These are phyloP conservation scores for Chaetomiaceae sp. DNA, from an alignment of 2,329 filamentous ascomycete species.

Conservation along the genomic window DNA sequence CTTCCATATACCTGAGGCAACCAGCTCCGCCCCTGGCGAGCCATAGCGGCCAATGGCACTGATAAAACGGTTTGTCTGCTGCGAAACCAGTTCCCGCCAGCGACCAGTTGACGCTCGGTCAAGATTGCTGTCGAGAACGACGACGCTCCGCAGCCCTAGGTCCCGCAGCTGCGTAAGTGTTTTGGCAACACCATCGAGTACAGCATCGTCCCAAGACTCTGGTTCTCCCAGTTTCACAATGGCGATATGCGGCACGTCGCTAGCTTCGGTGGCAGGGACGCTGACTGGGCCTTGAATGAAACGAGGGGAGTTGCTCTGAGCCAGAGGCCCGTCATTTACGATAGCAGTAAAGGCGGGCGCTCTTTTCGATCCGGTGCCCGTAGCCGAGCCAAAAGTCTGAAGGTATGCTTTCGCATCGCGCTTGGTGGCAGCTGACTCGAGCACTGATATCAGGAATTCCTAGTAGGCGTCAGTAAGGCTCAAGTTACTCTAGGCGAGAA, in stretches of 20 bases:
- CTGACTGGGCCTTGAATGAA: constrained; percentile 31
- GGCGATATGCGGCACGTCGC: constrained; percentile 61
- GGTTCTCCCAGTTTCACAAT: constrained; percentile 77
- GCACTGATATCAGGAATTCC: constrained; percentile 81
- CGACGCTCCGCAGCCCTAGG: constrained; percentile 73
- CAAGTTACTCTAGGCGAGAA: neutral
- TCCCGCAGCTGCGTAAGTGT: constrained; percentile 78
- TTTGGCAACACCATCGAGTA: constrained; percentile 67
- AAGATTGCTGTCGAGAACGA: constrained; percentile 69
- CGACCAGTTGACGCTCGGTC: constrained; percentile 31
- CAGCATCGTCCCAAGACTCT: constrained; percentile 61
- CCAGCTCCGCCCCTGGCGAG: constrained; percentile 59
- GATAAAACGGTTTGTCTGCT: constrained; percentile 69
- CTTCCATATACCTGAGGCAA: constrained; percentile 50
- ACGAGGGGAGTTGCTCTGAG: constrained; percentile 29
- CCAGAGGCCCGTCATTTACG: constrained; percentile 24
- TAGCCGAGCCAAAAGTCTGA: constrained; percentile 63
- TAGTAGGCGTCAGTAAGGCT: constrained; percentile 9
- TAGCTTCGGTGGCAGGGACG: constrained; percentile 25
- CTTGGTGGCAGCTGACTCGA: constrained; percentile 85
- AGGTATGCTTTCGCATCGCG: constrained; percentile 89
- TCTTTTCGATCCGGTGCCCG: constrained; percentile 28
- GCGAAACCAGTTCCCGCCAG: constrained; percentile 42
- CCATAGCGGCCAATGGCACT: constrained; percentile 66
- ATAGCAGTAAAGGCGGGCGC: constrained; percentile 27